Evolutionary conservation across 371 early-diverging fungal species (phyloP).

Genomic region (Mortierella sp.): DNA sequence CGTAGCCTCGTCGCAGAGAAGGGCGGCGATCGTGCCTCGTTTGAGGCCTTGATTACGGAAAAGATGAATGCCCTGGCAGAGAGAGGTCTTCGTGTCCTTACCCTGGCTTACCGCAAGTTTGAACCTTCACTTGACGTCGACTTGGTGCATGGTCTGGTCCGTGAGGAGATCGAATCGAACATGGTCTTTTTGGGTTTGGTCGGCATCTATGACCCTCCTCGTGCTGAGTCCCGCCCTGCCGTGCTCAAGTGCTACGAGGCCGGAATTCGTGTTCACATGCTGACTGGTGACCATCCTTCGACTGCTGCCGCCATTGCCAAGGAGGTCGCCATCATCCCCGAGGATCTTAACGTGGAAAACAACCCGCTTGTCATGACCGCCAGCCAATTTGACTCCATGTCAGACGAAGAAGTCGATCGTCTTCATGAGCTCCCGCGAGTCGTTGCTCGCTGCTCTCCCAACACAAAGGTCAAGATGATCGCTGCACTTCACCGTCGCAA

Average conservation of each 20-base stretch:
- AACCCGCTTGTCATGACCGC: too few species aligned
- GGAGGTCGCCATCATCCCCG: too few species aligned
- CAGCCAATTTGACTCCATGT: too few species aligned
- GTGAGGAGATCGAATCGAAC: slow-evolving; percentile 76
- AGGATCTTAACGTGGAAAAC: too few species aligned
- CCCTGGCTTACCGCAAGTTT: slow-evolving; percentile 70
- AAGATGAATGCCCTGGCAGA: slow-evolving; percentile 33
- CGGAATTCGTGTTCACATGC: slow-evolving; percentile 94
- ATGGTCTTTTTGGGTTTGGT: slow-evolving; percentile 91
- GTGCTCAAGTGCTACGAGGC: slow-evolving; percentile 89
- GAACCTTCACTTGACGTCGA: slow-evolving; percentile 51
- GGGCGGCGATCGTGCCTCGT: slow-evolving; percentile 38
- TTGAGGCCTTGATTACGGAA: slow-evolving; percentile 55
- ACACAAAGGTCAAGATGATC: too few species aligned
- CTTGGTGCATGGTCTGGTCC: slow-evolving; percentile 65
- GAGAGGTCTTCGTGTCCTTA: slow-evolving; percentile 66
- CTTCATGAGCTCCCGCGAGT: too few species aligned
- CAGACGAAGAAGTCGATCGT: too few species aligned
- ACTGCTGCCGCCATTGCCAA: too few species aligned
- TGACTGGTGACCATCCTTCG: slow-evolving; percentile 94
- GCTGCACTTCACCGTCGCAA: too few species aligned
- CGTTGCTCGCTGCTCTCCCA: too few species aligned
- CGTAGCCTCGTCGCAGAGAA: slow-evolving; percentile 30
- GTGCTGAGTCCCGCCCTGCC: slow-evolving; percentile 78
- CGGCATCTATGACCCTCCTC: slow-evolving; percentile 95